Percentiles rank a stretch among this genome's conserved stretches.
phyloP scores from a whole-genome alignment of 352 stramenopile genomes.

The Peronospora belbahrii region DNA sequence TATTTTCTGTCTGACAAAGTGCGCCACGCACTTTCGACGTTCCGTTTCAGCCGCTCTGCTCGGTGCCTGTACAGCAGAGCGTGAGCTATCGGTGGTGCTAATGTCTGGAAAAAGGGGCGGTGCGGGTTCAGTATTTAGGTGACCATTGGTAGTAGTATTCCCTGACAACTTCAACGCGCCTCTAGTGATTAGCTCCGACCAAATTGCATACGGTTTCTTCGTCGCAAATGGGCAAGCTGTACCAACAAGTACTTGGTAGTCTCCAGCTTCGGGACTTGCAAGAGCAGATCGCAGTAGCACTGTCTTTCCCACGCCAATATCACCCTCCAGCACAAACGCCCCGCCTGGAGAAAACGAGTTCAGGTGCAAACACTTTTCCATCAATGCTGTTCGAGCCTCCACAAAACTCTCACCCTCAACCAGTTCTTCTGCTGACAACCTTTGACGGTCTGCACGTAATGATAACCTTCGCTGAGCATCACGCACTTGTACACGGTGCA shows the following conservation, averaged over 20 bases:
- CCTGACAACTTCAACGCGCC: constrained; percentile 32
- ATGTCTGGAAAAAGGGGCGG: constrained; percentile 18
- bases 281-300: constrained; percentile 62
- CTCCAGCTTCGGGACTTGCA: constrained; percentile 32
- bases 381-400: constrained; percentile 37
- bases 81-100: constrained; percentile 2
- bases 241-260: constrained; percentile 55
- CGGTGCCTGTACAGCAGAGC: constrained; percentile 6
- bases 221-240: constrained; percentile 69
- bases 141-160: not conserved
- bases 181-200: constrained; percentile 70
- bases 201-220: constrained; percentile 75
- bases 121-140: constrained; percentile 7
- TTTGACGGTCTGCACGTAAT: constrained; percentile 39
- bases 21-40: constrained; percentile 41
- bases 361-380: constrained; percentile 59
- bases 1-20: constrained; percentile 60
- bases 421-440: constrained; percentile 33
- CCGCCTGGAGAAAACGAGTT: constrained; percentile 59
- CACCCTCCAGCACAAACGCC: constrained; percentile 71
- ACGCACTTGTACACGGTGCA: constrained; percentile 81
- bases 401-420: constrained; percentile 61
- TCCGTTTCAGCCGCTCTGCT: constrained; percentile 27
- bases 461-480: constrained; percentile 65
- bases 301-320: constrained; percentile 81